These are phyloP conservation scores for Pythium sp. DNA, from an alignment of 352 stramenopile species.

Conservation along the genomic window DNA sequence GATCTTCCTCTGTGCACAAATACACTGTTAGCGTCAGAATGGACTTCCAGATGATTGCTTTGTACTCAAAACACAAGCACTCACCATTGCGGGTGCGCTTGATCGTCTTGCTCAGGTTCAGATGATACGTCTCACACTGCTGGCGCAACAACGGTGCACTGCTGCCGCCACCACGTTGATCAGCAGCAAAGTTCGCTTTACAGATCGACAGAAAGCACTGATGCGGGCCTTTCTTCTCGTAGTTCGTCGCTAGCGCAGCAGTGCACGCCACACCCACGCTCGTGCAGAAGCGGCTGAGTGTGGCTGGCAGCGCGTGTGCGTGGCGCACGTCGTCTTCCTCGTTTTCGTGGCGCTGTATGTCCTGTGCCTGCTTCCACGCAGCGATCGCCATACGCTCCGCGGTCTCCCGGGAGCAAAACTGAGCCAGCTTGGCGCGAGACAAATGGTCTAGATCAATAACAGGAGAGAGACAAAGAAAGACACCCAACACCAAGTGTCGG, in stretches of 20 bases:
- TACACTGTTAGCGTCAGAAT: background rate
- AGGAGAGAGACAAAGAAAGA: background rate
- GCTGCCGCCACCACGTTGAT: background rate
- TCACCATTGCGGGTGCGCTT: conserved; percentile 34
- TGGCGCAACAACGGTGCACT: conserved; percentile 18
- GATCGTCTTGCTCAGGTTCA: conserved; percentile 65
- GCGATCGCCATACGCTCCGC: conserved; percentile 60
- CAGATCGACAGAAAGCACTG: conserved; percentile 74
- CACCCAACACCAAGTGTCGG: too few species aligned
- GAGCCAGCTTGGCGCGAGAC: conserved; percentile 8
- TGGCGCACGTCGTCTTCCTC: conserved; percentile 22
- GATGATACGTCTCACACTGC: conserved; percentile 51
- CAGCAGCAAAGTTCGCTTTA: conserved; percentile 11
- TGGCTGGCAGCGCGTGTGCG: conserved; percentile 22
- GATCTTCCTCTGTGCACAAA: conserved; percentile 48
- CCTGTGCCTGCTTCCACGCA: conserved; percentile 45
- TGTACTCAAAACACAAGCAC: background rate
- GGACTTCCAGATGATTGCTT: background rate
- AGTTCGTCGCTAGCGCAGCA: conserved; percentile 61
- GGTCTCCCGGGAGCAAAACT: conserved; percentile 61
- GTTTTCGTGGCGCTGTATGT: conserved; percentile 34
- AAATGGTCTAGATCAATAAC: background rate
- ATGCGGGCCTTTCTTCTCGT: conserved; percentile 56
- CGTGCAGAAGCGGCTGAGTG: conserved; percentile 32
- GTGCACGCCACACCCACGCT: conserved; percentile 71